Evolutionary conservation across 352 stramenopile species (phyloP), one percentile per base, ranked within the genome.

Genomic region (Globisporangium okanoganense): DNA sequence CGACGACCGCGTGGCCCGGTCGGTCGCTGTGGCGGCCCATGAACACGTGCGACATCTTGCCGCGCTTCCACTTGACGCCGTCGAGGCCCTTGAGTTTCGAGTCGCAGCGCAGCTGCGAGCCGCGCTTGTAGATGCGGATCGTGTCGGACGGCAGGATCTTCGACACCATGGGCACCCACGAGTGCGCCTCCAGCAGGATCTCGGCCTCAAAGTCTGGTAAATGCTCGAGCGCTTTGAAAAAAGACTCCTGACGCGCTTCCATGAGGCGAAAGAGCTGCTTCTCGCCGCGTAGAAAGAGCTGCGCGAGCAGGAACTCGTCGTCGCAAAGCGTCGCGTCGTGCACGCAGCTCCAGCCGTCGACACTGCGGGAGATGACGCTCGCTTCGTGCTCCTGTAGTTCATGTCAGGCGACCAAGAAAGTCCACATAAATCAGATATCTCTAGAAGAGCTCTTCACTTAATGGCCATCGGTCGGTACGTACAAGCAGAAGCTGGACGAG

Each of bases 121-220:
- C 80, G 31, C 75, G 76, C 72, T 94, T 94, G 67, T 63, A 79
- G 50, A 94, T 77, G 24, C 69, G 76, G 49, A 91, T 78, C 31
- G 78, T 88, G 62, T 94, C 81, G 5, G 82, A 91, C 9, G 85
- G 85, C 50, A 94, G 64, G 27, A 88, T 82, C 66, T 77, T 87
- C 20, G 85, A 94, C 24, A 94, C 82, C 9, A 88, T 78, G 1
- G 85, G 85, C 38, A 94, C 78, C 85, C 85, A 94, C 62, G 85
- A 94, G 35, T 86, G 82, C 27, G 83, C 76, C 53, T 92, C 82
- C 31, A 92, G 65, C 40, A 88, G 88, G 49, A 94, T 87, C 63
- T 94, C 85, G 9, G 79, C 79, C 44, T 89, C 79, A 71, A 94
- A 94, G 52, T 94, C 82, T 0, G 85, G 82, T 1, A 94, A 63